Percentiles rank a stretch among this genome's conserved stretches.
These are phyloP conservation scores for Fragilaria crotonensis DNA, from an alignment of 108 stramenopile genomes.

Conservation along the genomic window DNA sequence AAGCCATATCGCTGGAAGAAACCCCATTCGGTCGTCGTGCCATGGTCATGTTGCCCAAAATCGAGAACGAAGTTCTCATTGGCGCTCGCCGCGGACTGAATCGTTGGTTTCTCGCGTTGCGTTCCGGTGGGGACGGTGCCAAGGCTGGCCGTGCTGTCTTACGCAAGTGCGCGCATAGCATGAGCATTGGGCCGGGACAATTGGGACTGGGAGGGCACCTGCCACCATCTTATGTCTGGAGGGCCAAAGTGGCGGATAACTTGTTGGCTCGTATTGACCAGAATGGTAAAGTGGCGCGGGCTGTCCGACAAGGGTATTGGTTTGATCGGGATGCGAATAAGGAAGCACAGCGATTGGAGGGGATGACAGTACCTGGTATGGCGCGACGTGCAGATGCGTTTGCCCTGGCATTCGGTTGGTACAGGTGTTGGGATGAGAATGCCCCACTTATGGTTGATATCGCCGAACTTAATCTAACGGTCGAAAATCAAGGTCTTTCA, in stretches of 20 bases:
- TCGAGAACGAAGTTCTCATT: constrained; percentile 84
- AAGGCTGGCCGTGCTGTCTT: constrained; percentile 82
- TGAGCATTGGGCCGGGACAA: constrained; percentile 63
- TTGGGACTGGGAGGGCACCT: constrained; percentile 76
- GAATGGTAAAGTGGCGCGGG: constrained; percentile 61
- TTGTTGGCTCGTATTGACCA: constrained; percentile 65
- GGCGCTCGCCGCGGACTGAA: constrained; percentile 74
- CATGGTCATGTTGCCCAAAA: constrained; percentile 75
- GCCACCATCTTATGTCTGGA: constrained; percentile 75
- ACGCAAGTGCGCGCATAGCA: constrained; percentile 53
- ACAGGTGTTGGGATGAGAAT: constrained; percentile 81
- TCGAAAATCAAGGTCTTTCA: constrained; percentile 13
- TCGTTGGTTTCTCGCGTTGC: constrained; percentile 75
- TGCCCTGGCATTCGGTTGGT: constrained; percentile 86
- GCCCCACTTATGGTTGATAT: constrained; percentile 48
- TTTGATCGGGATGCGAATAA: constrained; percentile 75
- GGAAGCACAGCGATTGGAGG: constrained; percentile 60
- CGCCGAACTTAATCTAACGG: constrained; percentile 14
- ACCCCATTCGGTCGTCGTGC: constrained; percentile 85
- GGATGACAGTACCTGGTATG: constrained; percentile 47
- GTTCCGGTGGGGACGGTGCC: constrained; percentile 86
- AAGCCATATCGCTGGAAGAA: constrained; percentile 55
- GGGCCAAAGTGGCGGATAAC: constrained; percentile 83
- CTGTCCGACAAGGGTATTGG: constrained; percentile 76
- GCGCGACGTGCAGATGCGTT: constrained; percentile 75